Percentiles rank a stretch among this genome's conserved stretches.
Evolutionary conservation across 2,329 filamentous ascomycete species (phyloP).

Genomic region (Phialocephala subalpina): DNA sequence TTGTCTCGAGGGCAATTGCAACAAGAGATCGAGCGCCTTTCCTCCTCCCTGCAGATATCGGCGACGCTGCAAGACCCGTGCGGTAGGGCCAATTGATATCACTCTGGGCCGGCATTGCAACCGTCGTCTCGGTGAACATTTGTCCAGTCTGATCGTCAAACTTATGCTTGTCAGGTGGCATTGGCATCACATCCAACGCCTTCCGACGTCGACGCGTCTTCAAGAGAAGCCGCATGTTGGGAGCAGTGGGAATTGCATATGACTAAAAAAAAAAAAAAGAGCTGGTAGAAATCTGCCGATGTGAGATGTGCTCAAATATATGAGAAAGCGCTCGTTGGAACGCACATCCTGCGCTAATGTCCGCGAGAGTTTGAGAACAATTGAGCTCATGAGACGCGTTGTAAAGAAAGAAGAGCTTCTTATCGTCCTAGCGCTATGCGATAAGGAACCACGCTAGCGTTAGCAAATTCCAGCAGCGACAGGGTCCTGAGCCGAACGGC

Average conservation of each 20-base stretch:
- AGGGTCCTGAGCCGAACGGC: conserved; percentile 1
- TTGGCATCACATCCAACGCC: too few species aligned
- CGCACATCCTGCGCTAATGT: not conserved
- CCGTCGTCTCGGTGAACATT: conserved; percentile 38
- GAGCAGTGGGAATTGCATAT: not conserved
- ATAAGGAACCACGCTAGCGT: not conserved
- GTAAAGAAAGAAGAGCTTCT: not conserved
- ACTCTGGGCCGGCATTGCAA: conserved; percentile 25
- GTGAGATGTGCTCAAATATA: conserved; percentile 10
- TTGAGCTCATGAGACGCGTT: not conserved
- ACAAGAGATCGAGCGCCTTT: conserved; percentile 37
- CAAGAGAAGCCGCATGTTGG: not conserved
- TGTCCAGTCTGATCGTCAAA: conserved; percentile 41
- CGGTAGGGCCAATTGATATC: conserved; percentile 35
- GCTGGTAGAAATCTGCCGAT: not conserved
- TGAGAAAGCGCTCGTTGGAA: not conserved
- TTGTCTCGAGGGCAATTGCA: conserved; percentile 33
- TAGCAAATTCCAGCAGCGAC: not conserved
- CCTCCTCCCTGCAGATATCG: not conserved
- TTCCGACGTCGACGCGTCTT: not conserved
- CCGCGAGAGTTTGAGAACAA: conserved; percentile 11
- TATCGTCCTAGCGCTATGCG: not conserved
- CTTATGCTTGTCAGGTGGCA: conserved; percentile 18
- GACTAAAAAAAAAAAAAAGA: not conserved
- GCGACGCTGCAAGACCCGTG: not conserved